Percentiles rank a stretch among this genome's conserved stretches.
Evolutionary conservation across 805 yeast species (phyloP).

Genomic region (Ascoidea asiatica): DNA sequence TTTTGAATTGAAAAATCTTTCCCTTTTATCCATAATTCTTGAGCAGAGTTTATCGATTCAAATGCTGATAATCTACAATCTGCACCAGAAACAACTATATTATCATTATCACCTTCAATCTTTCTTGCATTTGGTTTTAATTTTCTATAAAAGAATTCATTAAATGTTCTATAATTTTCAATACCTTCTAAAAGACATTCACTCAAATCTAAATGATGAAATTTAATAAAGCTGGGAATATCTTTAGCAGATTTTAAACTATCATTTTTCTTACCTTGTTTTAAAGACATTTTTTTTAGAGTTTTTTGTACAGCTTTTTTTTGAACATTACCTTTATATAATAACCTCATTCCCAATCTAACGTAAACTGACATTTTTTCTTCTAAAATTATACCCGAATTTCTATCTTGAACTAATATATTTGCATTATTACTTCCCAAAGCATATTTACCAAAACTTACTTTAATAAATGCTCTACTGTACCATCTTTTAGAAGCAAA

Average conservation of each 20-base stretch:
- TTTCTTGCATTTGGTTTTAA: conserved; percentile 61
- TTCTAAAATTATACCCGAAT: conserved; percentile 79
- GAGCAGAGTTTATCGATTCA: conserved; percentile 42
- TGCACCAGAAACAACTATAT: conserved; percentile 62
- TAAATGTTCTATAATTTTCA: conserved; percentile 51
- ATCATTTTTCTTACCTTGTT: conserved; percentile 82
- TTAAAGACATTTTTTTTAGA: conserved; percentile 51
- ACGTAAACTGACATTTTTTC: conserved; percentile 88
- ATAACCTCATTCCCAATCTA: conserved; percentile 70
- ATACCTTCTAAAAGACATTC: conserved; percentile 46
- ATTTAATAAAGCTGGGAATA: conserved; percentile 66
- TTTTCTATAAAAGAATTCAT: conserved; percentile 78
- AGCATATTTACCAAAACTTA: conserved; percentile 79
- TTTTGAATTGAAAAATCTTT: conserved; percentile 54
- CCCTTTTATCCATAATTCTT: conserved; percentile 83
- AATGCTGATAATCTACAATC: conserved; percentile 79
- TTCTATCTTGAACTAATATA: conserved; percentile 84
- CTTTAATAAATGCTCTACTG: conserved; percentile 63
- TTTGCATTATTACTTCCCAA: conserved; percentile 88
- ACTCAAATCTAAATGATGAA: conserved; percentile 64
- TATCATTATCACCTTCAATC: conserved; percentile 41
- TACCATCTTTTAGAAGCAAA: conserved; percentile 87
- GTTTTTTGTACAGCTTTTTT: conserved; percentile 44
- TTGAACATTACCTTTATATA: conserved; percentile 62
- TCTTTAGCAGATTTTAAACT: conserved; percentile 47